Base-by-base conservation (phyloP, 352 stramenopile species). In the Phytophthora constricta region DNA sequence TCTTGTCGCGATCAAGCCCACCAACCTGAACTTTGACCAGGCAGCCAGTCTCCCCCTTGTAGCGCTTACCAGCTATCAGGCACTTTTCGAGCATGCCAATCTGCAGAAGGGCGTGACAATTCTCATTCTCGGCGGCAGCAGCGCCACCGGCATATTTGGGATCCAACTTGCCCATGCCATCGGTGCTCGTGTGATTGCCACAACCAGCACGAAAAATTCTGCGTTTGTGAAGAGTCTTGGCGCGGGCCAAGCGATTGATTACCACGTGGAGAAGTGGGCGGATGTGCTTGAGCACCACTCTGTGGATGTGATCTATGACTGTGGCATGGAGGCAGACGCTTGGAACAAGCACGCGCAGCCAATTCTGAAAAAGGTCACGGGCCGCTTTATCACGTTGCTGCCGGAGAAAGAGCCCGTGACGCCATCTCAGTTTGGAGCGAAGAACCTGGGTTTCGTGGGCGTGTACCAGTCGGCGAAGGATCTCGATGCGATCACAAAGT, bases 81-180 rank as follows among this genome's bases (percentile, higher is more conserved):
- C 58, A 3, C 62, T 85, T 1, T 37, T 4, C 34, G 31, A 72
- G 1, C 55, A 76, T 31, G 66, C 53, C 16, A 64, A 76, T 26
- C 41, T 84, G 2, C 27, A 79, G 52, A 31, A 53, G 10, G 72
- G 70, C 17, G 33, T 78, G 16, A 62, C 59, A 11, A 60, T 82
- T 46, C 61, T 82, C 0, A 77, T 86, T 59, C 53, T 80, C 5
- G 77, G 74, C 9, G 77, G 63, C 14, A 71, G 62, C 28, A 64
- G 68, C 14, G 58, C 28, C 22, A 70, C 62, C 0, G 74, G 71
- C 0, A 50, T 65, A 16, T 68, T 77, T 28, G 77, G 63, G 1
- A 49, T 86, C 2, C 74, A 86, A 43, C 62, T 82, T 22, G 77
- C 73, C 37, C 57, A 74, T 17, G 27, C 33, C 5, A 19, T 65